Conservation (phyloP, 331 rosid genomes). For the Cydonia oblonga region DNA sequence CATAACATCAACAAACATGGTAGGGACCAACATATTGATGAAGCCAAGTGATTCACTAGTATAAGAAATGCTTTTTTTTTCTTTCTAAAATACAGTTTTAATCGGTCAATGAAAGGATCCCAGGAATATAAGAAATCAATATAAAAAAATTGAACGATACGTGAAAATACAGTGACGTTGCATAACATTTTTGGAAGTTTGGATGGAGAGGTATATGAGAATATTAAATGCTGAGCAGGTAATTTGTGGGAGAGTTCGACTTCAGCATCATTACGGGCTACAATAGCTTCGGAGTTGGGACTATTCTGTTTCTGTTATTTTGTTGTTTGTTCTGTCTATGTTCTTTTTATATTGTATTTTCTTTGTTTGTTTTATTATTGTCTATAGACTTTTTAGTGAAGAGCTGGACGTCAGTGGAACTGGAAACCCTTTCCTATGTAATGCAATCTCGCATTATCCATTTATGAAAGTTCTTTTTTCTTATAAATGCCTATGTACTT, state of each 20-base stretch:
- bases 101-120: background rate
- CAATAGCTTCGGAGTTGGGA: background rate
- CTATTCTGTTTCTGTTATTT: no score
- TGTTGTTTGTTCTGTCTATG: no score
- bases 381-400: no score
- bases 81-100: background rate
- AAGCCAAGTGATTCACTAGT: background rate
- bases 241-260: background rate
- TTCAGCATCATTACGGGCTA: background rate
- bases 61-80: background rate
- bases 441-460: background rate
- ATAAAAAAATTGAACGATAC: background rate
- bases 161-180: background rate
- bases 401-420: background rate
- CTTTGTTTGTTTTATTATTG: no score
- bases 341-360: no score
- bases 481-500: background rate
- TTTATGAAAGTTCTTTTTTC: background rate
- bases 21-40: conserved; percentile 3
- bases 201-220: no score
- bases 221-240: no score
- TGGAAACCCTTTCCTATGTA: background rate
- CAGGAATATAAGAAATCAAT: background rate
- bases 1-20: conserved; percentile 14
- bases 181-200: background rate